Percentiles rank a stretch among this genome's conserved stretches.
Conservation (phyloP, 2,329 filamentous ascomycete species). For the Capronia coronata region DNA sequence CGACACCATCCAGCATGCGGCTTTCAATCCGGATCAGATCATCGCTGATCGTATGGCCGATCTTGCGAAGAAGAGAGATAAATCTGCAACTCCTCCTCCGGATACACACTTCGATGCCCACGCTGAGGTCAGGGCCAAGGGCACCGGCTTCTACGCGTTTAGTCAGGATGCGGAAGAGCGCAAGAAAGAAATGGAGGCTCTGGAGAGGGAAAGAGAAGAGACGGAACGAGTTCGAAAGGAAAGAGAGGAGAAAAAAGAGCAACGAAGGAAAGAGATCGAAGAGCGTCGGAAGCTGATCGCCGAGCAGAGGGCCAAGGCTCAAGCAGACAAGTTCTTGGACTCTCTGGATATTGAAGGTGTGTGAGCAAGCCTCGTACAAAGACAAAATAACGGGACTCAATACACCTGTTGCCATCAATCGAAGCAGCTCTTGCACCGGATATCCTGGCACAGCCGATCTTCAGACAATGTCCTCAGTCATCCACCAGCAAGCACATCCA, state of each 20-base stretch:
- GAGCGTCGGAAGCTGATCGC: conserved; percentile 45
- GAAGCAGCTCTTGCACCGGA: no score
- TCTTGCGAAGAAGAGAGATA: conserved; percentile 70
- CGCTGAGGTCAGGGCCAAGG: conserved; percentile 76
- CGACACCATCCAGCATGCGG: conserved; percentile 73
- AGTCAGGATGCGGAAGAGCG: conserved; percentile 63
- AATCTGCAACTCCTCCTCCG: conserved; percentile 70
- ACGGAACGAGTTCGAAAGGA: conserved; percentile 59
- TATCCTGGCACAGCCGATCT: no score
- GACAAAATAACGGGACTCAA: not conserved
- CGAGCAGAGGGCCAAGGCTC: conserved; percentile 55
- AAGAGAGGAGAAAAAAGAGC: conserved; percentile 52
- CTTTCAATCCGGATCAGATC: conserved; percentile 69
- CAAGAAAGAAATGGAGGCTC: conserved; percentile 66
- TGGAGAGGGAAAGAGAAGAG: conserved; percentile 60
- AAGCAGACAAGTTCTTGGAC: conserved; percentile 67
- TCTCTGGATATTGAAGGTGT: conserved; percentile 32
- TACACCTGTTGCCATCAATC: no score
- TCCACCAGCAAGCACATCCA: no score
- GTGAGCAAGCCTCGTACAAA: not conserved
- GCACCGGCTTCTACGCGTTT: conserved; percentile 88
- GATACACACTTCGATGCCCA: conserved; percentile 79
- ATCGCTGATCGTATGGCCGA: conserved; percentile 65
- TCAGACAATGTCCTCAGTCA: no score
- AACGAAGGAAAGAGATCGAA: conserved; percentile 58